Evolutionary conservation across 441 rosid species (phyloP), one percentile per base, ranked within the genome.

Genomic region (Brassica hybrid): DNA sequence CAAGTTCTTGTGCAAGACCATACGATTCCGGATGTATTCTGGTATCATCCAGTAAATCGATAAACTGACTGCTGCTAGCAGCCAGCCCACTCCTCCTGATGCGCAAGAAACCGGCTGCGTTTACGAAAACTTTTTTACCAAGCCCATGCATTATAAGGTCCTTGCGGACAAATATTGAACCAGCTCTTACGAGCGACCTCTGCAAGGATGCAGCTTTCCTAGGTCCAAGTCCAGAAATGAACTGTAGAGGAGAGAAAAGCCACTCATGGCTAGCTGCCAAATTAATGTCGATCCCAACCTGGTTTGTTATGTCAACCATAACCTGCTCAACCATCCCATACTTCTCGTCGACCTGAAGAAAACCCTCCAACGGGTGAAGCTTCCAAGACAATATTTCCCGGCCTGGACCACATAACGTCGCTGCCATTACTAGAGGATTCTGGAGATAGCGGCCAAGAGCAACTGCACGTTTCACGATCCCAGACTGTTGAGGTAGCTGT

Each of bases 11-110:
- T 0, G 98, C 99, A 64, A 91, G 91, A 52, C 86, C 83, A 83
- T 91, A 96, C 65, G 98, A 96, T 83, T 96, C 98, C 1, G 99
- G 99, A 84, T 96, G 97, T 76, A 96, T 94, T 83, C 99, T 84
- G n/a, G 99, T 94, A 80, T 96, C 99, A 85, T 96, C 99, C 84
- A 96, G 80, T 81, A 96, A 85, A 81, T 96, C 99, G 62, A 96
- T 91, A 76, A 88, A 96, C 70, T 94, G 99, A 83, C 94, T 92
- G 81, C 97, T 89, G 84, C 88, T 90, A 71, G 94, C 96, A 65
- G 98, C 99, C 76, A 88, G 85, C 65, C 97, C 99, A 84, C 97
- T 96, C 41, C 97, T 88, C 12, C 97, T 89, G 56, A 96, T 91
- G 50, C 98, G 97, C 85, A 94, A 81, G 86, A 94, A 94, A 34